Conservation (phyloP, 257 asterid genomes). For the Jacaranda mimosifolia region DNA sequence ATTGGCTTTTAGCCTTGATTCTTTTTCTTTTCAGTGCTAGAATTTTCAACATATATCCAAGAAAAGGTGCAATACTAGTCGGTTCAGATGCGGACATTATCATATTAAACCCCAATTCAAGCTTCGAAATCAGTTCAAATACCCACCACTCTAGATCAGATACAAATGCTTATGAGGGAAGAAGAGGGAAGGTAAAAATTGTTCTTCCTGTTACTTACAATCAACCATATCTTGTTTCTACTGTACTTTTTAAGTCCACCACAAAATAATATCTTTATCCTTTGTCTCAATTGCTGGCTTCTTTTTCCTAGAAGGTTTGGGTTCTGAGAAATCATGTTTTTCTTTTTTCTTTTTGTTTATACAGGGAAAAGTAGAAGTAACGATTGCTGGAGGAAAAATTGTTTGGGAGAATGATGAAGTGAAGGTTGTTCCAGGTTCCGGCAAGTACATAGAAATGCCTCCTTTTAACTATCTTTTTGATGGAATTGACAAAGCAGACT, state of each 20-base stretch:
- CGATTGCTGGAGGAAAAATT: conserved; percentile 87
- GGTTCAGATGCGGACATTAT: conserved; percentile 98
- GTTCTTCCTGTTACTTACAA: neutral
- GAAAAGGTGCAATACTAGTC: conserved; percentile 87
- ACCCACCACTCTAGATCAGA: conserved; percentile 88
- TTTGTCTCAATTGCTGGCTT: no score
- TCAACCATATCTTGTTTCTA: neutral
- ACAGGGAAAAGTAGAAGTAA: conserved; percentile 92
- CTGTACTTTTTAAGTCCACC: no score
- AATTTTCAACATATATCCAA: conserved; percentile 92
- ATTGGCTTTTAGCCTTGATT: conserved; percentile 28
- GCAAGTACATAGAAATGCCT: conserved; percentile 79
- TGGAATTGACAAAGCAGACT: conserved; percentile 70
- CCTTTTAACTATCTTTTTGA: conserved; percentile 86
- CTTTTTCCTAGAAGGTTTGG: no score
- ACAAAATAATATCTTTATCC: no score
- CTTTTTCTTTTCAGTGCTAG: conserved; percentile 68
- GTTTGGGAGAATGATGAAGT: conserved; percentile 89
- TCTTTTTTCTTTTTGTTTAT: neutral
- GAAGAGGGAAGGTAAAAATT: conserved; percentile 73
- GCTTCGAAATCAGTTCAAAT: conserved; percentile 75
- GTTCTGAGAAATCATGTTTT: neutral
- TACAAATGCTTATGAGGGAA: conserved; percentile 92
- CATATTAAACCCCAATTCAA: conserved; percentile 85
- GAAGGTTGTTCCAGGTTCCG: conserved; percentile 73